Evolutionary conservation across 108 stramenopile genomes (phyloP).

Genomic region (Cyclotella sp.): DNA sequence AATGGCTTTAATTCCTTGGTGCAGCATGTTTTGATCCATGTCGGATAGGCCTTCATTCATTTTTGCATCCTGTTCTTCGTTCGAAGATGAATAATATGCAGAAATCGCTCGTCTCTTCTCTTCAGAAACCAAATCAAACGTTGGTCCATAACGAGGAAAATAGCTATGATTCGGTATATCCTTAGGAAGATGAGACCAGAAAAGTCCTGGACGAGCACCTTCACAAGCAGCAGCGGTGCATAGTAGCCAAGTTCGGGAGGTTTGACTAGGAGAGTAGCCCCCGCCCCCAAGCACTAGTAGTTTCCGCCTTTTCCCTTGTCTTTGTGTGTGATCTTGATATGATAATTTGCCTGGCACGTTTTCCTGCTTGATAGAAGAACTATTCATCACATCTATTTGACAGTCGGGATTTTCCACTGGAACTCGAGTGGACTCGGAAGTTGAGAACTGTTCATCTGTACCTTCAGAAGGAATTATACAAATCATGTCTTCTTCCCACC

Average conservation of each 20-base stretch:
- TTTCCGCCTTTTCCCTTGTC: conserved; percentile 31
- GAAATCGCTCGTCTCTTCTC: conserved; percentile 31
- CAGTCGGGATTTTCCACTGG: neutral
- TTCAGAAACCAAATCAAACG: conserved; percentile 43
- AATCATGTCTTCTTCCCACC: conserved; percentile 33
- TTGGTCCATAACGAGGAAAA: conserved; percentile 59
- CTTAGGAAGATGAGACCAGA: conserved; percentile 52
- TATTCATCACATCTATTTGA: neutral
- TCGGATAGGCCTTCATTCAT: neutral
- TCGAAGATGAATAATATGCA: conserved; percentile 21
- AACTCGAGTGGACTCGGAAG: neutral
- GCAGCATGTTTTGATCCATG: conserved; percentile 13
- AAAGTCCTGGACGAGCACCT: conserved; percentile 48
- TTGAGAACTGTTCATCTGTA: neutral
- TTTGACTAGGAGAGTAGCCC: conserved; percentile 55
- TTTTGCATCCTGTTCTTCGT: neutral
- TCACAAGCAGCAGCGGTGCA: conserved; percentile 69
- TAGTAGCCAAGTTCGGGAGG: conserved; percentile 51
- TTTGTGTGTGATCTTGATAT: neutral
- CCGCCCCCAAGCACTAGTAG: conserved; percentile 62
- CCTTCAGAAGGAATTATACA: neutral
- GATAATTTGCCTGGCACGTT: neutral
- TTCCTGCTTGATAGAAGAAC: neutral
- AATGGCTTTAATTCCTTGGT: conserved; percentile 28
- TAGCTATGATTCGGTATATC: conserved; percentile 52